phyloP scores from a whole-genome alignment of 2,329 filamentous ascomycete genomes.

The Colletotrichum lupini region DNA sequence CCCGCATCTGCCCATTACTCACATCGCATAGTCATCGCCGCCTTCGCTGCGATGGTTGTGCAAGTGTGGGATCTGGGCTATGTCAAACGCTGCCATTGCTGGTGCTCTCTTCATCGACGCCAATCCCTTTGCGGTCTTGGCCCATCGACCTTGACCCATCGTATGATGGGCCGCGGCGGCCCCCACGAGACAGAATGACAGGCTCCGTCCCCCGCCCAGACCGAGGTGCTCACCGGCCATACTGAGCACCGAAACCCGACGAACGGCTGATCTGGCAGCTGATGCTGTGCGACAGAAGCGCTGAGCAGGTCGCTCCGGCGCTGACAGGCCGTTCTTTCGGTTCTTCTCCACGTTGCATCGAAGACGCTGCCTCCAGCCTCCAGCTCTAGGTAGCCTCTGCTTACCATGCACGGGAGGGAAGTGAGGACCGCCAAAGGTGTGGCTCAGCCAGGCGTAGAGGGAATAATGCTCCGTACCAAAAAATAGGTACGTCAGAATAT shows the following conservation, averaged over 20 bases:
- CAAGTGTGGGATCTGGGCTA: constrained; percentile 1
- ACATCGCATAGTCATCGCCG: neutral
- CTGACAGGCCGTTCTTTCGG: neutral
- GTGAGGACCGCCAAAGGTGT: neutral
- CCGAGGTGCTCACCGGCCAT: constrained; percentile 26
- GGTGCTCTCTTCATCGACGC: constrained; percentile 14
- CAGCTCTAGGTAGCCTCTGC: neutral
- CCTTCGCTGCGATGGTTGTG: neutral
- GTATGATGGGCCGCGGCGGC: constrained; percentile 14
- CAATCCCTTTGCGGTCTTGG: constrained; percentile 8
- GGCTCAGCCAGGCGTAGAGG: constrained; percentile 15
- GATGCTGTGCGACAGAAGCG: constrained; percentile 23
- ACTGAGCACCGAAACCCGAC: constrained; percentile 20
- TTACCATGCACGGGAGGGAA: neutral
- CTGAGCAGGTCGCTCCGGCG: neutral
- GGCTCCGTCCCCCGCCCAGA: constrained; percentile 12
- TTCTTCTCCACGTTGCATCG: neutral
- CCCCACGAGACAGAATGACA: constrained; percentile 19
- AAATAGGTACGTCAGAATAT: neutral
- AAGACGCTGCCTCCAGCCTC: neutral
- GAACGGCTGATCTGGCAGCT: constrained; percentile 23
- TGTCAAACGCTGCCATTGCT: neutral
- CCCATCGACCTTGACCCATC: neutral
- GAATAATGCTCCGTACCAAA: neutral
- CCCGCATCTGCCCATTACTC: constrained; percentile 1